Percentiles rank a stretch among this genome's conserved stretches.
Evolutionary conservation across 2,329 filamentous ascomycete genomes (phyloP).

Genomic region (Pezicula neosporulosa): DNA sequence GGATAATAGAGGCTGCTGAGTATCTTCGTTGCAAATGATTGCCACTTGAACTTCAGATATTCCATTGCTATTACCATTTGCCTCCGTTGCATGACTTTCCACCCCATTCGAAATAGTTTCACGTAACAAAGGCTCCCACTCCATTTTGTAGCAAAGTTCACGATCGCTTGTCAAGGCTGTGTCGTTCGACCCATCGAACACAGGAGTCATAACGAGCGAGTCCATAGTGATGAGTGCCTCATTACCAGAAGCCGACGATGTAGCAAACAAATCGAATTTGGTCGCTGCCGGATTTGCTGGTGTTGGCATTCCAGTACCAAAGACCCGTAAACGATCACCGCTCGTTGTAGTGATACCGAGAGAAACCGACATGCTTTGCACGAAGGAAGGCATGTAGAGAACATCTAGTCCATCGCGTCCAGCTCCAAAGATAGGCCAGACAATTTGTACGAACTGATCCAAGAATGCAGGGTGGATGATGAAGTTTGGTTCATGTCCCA

Average conservation of each 20-base stretch:
- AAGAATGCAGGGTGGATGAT: conserved; percentile 43
- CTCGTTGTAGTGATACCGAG: conserved; percentile 25
- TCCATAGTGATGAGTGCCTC: conserved; percentile 33
- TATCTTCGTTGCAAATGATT: conserved; percentile 34
- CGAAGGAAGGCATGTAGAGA: conserved; percentile 40
- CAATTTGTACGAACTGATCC: conserved; percentile 41
- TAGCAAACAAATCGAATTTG: conserved; percentile 35
- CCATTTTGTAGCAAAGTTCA: conserved; percentile 42
- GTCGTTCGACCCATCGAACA: conserved; percentile 32
- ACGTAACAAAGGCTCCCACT: conserved; percentile 36
- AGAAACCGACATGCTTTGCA: conserved; percentile 35
- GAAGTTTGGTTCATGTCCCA: conserved; percentile 37
- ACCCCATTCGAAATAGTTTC: no score
- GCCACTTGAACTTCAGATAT: conserved; percentile 28
- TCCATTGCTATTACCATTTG: background rate
- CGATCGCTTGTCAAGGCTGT: conserved; percentile 23
- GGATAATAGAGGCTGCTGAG: conserved; percentile 30
- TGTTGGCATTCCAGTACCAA: conserved; percentile 31
- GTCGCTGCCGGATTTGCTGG: conserved; percentile 29
- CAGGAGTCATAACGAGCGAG: conserved; percentile 36
- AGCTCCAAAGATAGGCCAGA: conserved; percentile 34
- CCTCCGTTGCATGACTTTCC: background rate
- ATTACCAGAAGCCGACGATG: conserved; percentile 17
- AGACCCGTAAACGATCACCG: conserved; percentile 31
- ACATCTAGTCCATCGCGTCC: conserved; percentile 28